Conservation (phyloP, 352 stramenopile species). For the Phytophthora idaei region DNA sequence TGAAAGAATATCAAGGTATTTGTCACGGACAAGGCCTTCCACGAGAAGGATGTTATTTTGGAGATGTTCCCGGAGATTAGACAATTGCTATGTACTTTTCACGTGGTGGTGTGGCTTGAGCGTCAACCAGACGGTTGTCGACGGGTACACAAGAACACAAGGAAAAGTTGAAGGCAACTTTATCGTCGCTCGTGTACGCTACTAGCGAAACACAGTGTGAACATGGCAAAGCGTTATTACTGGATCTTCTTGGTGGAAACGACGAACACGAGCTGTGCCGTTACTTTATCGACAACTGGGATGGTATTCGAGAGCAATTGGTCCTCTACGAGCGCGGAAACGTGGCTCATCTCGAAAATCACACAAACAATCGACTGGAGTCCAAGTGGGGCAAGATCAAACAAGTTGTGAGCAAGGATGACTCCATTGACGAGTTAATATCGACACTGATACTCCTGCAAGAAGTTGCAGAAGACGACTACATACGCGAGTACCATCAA, state of each 20-base stretch:
- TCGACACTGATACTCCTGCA: slow-evolving; percentile 12
- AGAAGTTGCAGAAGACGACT: slow-evolving; percentile 9
- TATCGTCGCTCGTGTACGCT: neutral
- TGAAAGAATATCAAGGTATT: slow-evolving; percentile 1
- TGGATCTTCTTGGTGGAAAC: neutral
- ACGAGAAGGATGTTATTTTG: neutral
- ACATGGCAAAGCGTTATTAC: neutral
- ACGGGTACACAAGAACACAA: neutral
- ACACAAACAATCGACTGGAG: slow-evolving; percentile 18
- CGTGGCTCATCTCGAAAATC: slow-evolving; percentile 4
- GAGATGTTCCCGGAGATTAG: neutral
- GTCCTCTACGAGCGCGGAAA: slow-evolving; percentile 3
- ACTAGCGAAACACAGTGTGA: neutral
- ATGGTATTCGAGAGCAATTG: slow-evolving; percentile 1
- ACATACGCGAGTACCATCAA: slow-evolving; percentile 4
- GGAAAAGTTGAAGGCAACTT: slow-evolving; percentile 1
- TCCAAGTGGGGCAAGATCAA: slow-evolving; percentile 9
- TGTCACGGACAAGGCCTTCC: slow-evolving; percentile 16
- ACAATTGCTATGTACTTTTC: neutral
- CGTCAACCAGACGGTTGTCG: neutral
- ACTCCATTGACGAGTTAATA: slow-evolving; percentile 2
- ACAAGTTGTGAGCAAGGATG: neutral
- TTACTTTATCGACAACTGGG: slow-evolving; percentile 1
- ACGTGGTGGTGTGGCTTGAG: neutral
- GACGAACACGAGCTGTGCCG: neutral